These are phyloP conservation scores for Pseudoneurospora amorphoporcata DNA, from an alignment of 495 filamentous ascomycete species.

Conservation along the genomic window DNA sequence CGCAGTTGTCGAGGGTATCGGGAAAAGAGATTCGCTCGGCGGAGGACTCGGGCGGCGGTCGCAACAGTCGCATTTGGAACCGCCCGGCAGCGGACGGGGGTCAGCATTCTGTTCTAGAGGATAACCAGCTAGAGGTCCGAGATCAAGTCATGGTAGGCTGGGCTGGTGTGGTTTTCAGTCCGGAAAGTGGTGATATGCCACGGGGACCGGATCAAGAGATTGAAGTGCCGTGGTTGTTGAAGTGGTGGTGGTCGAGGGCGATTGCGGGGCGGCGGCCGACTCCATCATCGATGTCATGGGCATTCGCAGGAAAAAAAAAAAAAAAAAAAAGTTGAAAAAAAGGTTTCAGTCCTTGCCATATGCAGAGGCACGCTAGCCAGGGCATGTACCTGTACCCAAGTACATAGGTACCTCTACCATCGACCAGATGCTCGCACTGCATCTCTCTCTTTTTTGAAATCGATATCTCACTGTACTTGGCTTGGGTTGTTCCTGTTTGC, in stretches of 20 bases:
- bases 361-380: not conserved
- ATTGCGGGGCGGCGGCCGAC: not conserved
- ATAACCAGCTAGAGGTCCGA: not conserved
- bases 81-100: conserved; percentile 23
- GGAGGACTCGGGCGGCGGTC: conserved; percentile 26
- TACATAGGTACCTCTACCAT: not conserved
- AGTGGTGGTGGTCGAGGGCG: not conserved
- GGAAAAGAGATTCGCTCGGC: conserved; percentile 21
- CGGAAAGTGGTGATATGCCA: not conserved
- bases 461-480: no score
- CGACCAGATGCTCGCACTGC: no score
- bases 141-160: conserved; percentile 16
- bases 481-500: no score
- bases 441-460: no score
- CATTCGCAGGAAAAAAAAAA: not conserved
- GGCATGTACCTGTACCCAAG: not conserved
- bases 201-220: not conserved
- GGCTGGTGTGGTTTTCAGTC: not conserved
- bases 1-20: conserved; percentile 10
- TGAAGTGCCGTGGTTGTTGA: not conserved
- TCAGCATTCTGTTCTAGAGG: conserved; percentile 31
- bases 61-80: conserved; percentile 25
- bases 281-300: not conserved
- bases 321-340: not conserved
- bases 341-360: not conserved